Evolutionary conservation across 495 filamentous ascomycete species (phyloP), one percentile per base, ranked within the genome.

Genomic region (Aspergillus sparsus): DNA sequence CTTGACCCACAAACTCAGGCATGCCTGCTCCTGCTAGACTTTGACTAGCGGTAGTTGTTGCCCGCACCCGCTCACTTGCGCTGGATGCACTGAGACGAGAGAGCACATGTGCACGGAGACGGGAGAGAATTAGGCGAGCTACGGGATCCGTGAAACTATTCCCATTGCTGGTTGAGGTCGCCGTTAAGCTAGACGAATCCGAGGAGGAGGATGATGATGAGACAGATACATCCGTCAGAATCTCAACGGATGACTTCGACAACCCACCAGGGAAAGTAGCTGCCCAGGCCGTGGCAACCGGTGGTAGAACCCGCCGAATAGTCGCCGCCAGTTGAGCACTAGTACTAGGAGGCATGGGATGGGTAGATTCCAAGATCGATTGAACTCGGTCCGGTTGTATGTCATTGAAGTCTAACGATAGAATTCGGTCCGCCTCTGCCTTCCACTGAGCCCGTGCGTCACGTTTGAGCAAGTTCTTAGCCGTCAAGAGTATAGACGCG

Each of bases 401-500:
- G 27, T 86, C 82, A 13, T 79, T 75, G 50, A 85, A 77, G 54
- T 85, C 77, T 44, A 84, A 68, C 4, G 78, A 78, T 51, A 88
- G 77, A 60, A 97, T 87, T 6, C 93, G 86, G 36, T 86, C 82
- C 0, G 93, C 91, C 66, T 98, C 92, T 9, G 82, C 78, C 73
- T 89, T 93, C 95, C 95, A 98, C 49, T 91, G 89, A 3, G 83
- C 85, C 34, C 94, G 87, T 16, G 92, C 89, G 71, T 98, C 93
- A 18, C 94, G 88, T 73, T 95, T 96, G 47, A 98, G 86, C 10
- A 97, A 80, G 68, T 96, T 98, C 79, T 98, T 98, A 64, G 90
- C 91, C 1, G 95, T 95, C 35, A 98, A 73, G 7, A 96, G 80
- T 55, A 98, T 92, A 18, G 86, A 83, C 15, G 90, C 90, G 7